Percentiles rank a stretch among this genome's conserved stretches.
Conservation (phyloP, 208 protist genomes). For the Leishmania turanica region DNA sequence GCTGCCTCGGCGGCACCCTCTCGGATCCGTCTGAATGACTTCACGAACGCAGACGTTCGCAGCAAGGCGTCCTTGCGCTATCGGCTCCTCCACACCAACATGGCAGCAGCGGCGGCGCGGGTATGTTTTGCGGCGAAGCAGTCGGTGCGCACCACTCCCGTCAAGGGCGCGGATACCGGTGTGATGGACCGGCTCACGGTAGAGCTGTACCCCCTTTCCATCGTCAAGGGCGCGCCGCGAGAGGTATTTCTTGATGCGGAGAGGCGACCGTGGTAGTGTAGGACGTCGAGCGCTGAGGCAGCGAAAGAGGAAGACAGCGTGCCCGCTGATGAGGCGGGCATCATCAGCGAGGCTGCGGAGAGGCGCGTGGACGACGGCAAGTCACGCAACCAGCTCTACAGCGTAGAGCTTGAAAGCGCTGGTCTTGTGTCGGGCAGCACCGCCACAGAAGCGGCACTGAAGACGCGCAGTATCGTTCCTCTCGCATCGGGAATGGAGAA, state of each 20-base stretch:
- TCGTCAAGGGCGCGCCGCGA: conserved; percentile 76
- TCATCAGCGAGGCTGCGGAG: too few species aligned
- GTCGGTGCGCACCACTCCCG: conserved; percentile 48
- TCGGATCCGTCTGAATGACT: conserved; percentile 72
- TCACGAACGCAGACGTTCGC: conserved; percentile 85
- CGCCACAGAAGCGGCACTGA: conserved; percentile 25
- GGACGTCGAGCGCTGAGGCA: not conserved
- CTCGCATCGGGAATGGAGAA: conserved; percentile 55
- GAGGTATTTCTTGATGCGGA: conserved; percentile 35
- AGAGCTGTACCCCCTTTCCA: conserved; percentile 91
- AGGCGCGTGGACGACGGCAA: conserved; percentile 26
- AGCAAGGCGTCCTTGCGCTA: conserved; percentile 90
- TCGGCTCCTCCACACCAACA: conserved; percentile 64
- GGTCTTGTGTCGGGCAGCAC: not conserved
- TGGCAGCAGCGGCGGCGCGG: conserved; percentile 39
- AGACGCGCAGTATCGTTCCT: conserved; percentile 48
- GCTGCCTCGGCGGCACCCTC: conserved; percentile 83
- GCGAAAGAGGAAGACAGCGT: not conserved
- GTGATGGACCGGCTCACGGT: conserved; percentile 84
- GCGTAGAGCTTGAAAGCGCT: conserved; percentile 26
- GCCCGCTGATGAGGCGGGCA: too few species aligned
- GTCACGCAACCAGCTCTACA: conserved; percentile 12
- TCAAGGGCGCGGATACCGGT: conserved; percentile 64
- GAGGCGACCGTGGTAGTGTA: conserved; percentile 22
- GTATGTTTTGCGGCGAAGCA: conserved; percentile 58